phyloP scores from a whole-genome alignment of 805 yeast species.

The Millerago galiae region DNA sequence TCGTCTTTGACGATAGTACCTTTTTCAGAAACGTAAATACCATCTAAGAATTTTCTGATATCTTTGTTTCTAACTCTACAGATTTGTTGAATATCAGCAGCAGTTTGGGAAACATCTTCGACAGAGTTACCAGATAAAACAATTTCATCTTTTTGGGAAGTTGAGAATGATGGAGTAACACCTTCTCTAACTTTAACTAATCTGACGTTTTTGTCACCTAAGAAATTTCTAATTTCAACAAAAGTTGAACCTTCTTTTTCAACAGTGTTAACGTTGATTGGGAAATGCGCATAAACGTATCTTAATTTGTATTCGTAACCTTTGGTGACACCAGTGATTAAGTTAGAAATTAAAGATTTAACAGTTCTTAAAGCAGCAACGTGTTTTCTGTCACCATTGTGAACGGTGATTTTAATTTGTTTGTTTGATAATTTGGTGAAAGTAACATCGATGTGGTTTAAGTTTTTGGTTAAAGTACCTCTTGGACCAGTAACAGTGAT shows the following conservation, averaged over 20 bases:
- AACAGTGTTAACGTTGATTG: slow-evolving; percentile 93
- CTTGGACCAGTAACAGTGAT: slow-evolving; percentile 96
- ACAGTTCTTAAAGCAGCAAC: slow-evolving; percentile 99
- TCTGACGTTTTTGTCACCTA: slow-evolving; percentile 99
- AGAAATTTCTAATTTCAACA: slow-evolving; percentile 98
- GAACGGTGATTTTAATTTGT: slow-evolving; percentile 83
- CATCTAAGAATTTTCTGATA: slow-evolving; percentile 99
- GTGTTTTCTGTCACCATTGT: slow-evolving; percentile 99
- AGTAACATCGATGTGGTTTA: slow-evolving; percentile 92
- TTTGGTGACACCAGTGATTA: slow-evolving; percentile 97
- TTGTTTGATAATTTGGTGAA: slow-evolving; percentile 71
- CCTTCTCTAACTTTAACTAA: slow-evolving; percentile 81
- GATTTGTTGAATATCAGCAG: slow-evolving; percentile 97
- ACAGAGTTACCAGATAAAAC: slow-evolving; percentile 90
- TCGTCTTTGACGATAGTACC: slow-evolving; percentile 75
- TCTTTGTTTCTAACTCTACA: slow-evolving; percentile 99
- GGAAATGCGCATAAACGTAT: slow-evolving; percentile 99
- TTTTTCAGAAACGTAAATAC: slow-evolving; percentile 98
- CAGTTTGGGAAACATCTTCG: slow-evolving; percentile 96
- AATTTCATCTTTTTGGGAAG: slow-evolving; percentile 91
- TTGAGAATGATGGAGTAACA: slow-evolving; percentile 76
- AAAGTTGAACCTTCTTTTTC: slow-evolving; percentile 66
- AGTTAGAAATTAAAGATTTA: slow-evolving; percentile 88
- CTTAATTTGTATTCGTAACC: slow-evolving; percentile 99
- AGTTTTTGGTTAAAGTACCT: slow-evolving; percentile 86